Evolutionary conservation across 2,329 filamentous ascomycete genomes (phyloP).

Genomic region (Pseudogymnoascus sp.): DNA sequence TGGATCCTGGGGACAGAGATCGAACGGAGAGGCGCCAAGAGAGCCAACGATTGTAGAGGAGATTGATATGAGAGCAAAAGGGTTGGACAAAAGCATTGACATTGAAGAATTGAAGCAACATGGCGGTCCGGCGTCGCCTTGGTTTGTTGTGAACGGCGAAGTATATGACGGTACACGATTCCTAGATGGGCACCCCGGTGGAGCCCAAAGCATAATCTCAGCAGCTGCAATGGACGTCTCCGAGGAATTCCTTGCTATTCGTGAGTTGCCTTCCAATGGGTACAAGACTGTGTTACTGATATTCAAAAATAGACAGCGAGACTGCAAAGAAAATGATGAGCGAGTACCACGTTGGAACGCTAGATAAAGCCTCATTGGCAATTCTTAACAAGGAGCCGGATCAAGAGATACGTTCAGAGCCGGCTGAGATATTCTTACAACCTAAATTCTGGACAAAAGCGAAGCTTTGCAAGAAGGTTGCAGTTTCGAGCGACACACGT

Average conservation of each 20-base stretch:
- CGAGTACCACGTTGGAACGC: slow-evolving; percentile 72
- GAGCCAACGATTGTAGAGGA: slow-evolving; percentile 48
- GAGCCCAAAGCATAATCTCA: slow-evolving; percentile 74
- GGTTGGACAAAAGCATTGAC: slow-evolving; percentile 54
- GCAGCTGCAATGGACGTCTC: slow-evolving; percentile 76
- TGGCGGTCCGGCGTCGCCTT: slow-evolving; percentile 57
- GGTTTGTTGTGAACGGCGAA: slow-evolving; percentile 84
- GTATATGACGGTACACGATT: slow-evolving; percentile 83
- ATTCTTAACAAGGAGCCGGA: slow-evolving; percentile 41
- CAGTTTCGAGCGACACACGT: slow-evolving; percentile 68
- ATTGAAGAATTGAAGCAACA: slow-evolving; percentile 68
- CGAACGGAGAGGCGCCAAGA: slow-evolving; percentile 43
- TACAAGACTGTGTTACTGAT: not conserved
- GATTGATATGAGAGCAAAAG: slow-evolving; percentile 70
- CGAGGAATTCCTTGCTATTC: slow-evolving; percentile 88
- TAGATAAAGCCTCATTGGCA: slow-evolving; percentile 54
- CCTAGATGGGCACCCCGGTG: slow-evolving; percentile 76
- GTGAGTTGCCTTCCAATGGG: slow-evolving; percentile 45
- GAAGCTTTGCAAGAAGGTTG: slow-evolving; percentile 59
- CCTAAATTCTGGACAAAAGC: slow-evolving; percentile 67
- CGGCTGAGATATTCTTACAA: slow-evolving; percentile 58
- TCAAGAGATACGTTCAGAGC: slow-evolving; percentile 30
- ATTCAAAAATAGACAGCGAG: slow-evolving; percentile 63
- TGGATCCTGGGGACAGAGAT: slow-evolving; percentile 74
- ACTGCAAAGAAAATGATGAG: slow-evolving; percentile 89